Conservation (phyloP, 1,284 basidiomycete genomes). For the Sphagnurus paluster region DNA sequence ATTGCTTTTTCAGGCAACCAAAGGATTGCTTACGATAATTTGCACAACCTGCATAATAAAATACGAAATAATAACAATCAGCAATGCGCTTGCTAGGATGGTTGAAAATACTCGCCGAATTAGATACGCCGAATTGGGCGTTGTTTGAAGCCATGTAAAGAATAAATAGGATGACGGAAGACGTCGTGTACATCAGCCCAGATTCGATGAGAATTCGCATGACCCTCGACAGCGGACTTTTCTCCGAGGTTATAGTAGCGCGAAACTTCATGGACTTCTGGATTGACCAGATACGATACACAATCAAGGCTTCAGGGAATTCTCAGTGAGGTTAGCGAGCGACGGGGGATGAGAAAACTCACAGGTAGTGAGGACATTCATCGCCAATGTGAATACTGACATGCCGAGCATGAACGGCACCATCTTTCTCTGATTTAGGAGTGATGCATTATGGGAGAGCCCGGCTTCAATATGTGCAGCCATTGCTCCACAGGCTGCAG, state of each 20-base stretch:
- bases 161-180: constrained; percentile 9
- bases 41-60: too few relatives aligned
- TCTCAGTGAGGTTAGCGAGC: not conserved
- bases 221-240: constrained; percentile 25
- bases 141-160: constrained; percentile 36
- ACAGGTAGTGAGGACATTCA: constrained; percentile 38
- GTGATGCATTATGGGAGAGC: constrained; percentile 16
- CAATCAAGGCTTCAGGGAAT: constrained; percentile 30
- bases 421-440: constrained; percentile 28
- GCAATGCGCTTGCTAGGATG: not conserved
- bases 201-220: constrained; percentile 38
- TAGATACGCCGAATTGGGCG: constrained; percentile 33
- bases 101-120: constrained; percentile 27
- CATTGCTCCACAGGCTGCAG: constrained; percentile 30
- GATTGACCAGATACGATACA: constrained; percentile 34
- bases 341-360: constrained; percentile 10
- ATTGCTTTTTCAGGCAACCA: too few relatives aligned
- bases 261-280: constrained; percentile 17
- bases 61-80: constrained; percentile 23
- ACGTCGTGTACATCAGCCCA: constrained; percentile 37
- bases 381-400: constrained; percentile 35
- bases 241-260: constrained; percentile 16
- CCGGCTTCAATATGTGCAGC: constrained; percentile 33
- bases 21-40: too few relatives aligned
- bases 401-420: constrained; percentile 37